Base-by-base conservation (phyloP, 331 rosid genomes). In the Telfairia occidentalis region DNA sequence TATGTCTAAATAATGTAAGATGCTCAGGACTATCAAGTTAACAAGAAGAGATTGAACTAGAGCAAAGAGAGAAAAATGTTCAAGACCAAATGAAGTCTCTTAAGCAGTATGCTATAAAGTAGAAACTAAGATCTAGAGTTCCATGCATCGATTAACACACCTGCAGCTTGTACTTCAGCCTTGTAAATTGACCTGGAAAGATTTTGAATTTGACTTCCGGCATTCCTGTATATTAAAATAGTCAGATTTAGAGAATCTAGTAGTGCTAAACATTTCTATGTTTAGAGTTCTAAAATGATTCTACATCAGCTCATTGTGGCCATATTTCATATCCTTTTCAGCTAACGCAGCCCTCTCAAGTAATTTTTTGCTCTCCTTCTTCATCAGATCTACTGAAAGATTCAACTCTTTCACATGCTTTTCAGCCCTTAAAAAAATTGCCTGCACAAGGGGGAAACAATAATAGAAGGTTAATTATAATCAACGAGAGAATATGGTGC, bases 291-390 rank as follows among this genome's bases (percentile, higher is more conserved):
- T 76, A 24, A 52, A 58, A 76, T 29, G 79, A 75, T 78, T 87
- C 46, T 88, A 94, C 98, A 52, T 58, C 81, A 94, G 92, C 79
- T 89, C 96, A 0, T 5, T 72, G 45, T 75, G 86, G 82, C 97
- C 97, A 19, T 88, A 85, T 70, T 81, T 88, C 98, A 94, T 87
- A 71, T 91, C 96, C 82, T 82, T 89, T 85, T 91, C 97, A 52
- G 96, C 98, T 37, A 86, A 87, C 38, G 86, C 80, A 24, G 90
- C 84, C 84, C 97, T 91, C 85, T 91, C 88, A 35, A 91, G 90
- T 76, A 94, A 82, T 83, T 94, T 94, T 76, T 77, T 71, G 87
- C 97, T 86, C 83, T 94, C 98, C 79, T 87, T 88, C 88, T 85
- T 87, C 86, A 89, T 84, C 71, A 91, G 45, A 80, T 91, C 95